A percentile compares a stretch with the other conserved stretches of the same genome.
phyloP scores from a whole-genome alignment of 306 rosid species.

The Sicyos edulis region DNA sequence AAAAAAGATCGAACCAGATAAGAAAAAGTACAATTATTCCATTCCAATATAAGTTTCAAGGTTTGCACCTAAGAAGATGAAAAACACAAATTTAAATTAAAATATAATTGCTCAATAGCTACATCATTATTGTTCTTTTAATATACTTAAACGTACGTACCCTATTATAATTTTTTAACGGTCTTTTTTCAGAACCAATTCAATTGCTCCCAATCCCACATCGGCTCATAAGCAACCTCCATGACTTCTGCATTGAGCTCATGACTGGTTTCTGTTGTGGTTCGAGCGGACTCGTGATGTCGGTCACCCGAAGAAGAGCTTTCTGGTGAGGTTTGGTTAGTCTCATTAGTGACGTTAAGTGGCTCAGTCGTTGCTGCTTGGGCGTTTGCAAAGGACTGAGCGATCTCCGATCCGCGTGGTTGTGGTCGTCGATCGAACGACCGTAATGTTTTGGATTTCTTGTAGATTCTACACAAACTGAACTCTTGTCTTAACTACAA shows the following conservation, averaged over 20 bases:
- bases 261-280: slow-evolving; percentile 21
- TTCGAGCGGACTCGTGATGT: slow-evolving; percentile 27
- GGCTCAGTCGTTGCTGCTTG: background rate
- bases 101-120: background rate
- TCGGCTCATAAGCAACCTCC: slow-evolving; percentile 29
- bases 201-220: slow-evolving; percentile 55
- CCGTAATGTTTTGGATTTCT: slow-evolving; percentile 62
- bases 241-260: background rate
- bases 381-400: background rate
- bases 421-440: slow-evolving; percentile 73
- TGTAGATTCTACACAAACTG: slow-evolving; percentile 79
- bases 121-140: background rate
- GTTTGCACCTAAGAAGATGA: background rate
- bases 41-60: background rate
- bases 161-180: background rate
- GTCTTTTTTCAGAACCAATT: slow-evolving; percentile 29
- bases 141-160: no score
- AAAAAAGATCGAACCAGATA: no score
- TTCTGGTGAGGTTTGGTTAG: background rate
- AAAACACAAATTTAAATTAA: background rate
- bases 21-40: background rate
- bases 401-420: slow-evolving; percentile 13
- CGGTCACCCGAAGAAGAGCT: background rate
- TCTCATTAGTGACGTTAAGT: background rate
- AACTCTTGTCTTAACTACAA: slow-evolving; percentile 68